These are phyloP conservation scores for Leishmania arabica DNA, from an alignment of 208 protist species.

Conservation along the genomic window DNA sequence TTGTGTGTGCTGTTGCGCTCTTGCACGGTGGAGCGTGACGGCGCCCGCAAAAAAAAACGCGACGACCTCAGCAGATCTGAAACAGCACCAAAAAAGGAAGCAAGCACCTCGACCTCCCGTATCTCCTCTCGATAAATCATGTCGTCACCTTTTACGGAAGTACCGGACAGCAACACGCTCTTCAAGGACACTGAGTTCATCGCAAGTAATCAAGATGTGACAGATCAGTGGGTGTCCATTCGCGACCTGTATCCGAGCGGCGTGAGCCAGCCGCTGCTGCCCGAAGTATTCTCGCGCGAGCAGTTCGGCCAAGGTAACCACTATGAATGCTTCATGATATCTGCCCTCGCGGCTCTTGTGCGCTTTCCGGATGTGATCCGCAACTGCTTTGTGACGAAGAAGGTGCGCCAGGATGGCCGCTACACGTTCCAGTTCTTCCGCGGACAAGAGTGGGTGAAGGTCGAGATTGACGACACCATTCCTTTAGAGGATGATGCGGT, in stretches of 20 bases:
- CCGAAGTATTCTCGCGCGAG: slow-evolving; percentile 53
- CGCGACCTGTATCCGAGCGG: slow-evolving; percentile 71
- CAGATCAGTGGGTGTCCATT: slow-evolving; percentile 70
- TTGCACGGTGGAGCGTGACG: background rate
- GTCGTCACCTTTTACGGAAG: slow-evolving; percentile 27
- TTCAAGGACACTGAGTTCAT: slow-evolving; percentile 83
- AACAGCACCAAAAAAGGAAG: background rate
- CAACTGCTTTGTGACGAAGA: slow-evolving; percentile 82
- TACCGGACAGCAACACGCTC: slow-evolving; percentile 48
- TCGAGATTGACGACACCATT: slow-evolving; percentile 83
- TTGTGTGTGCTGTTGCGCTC: background rate
- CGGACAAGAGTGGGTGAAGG: slow-evolving; percentile 65
- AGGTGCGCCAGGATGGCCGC: slow-evolving; percentile 71
- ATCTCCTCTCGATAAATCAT: background rate
- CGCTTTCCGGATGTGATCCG: slow-evolving; percentile 72
- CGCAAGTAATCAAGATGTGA: slow-evolving; percentile 53
- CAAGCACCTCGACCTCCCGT: background rate
- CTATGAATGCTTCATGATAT: slow-evolving; percentile 86
- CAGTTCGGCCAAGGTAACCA: slow-evolving; percentile 83
- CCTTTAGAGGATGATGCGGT: slow-evolving; percentile 55
- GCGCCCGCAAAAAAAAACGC: background rate
- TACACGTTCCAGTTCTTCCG: slow-evolving; percentile 89
- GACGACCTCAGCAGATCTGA: background rate
- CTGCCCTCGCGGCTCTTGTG: slow-evolving; percentile 61
- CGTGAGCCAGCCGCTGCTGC: slow-evolving; percentile 52